Conservation (phyloP, 306 rosid genomes). For the Begonia masoniana region DNA sequence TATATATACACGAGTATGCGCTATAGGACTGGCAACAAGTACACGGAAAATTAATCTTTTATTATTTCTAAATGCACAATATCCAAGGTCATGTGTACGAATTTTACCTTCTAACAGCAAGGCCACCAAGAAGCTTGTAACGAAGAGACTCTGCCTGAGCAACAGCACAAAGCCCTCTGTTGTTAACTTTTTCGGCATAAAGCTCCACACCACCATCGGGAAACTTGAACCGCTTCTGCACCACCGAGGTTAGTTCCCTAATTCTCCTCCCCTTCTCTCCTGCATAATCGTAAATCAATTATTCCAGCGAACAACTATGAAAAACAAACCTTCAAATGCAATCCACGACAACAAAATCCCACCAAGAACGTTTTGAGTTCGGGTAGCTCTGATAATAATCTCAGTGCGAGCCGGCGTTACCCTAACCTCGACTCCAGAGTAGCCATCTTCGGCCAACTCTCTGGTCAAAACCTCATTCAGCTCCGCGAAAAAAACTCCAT, state of each 20-base stretch:
- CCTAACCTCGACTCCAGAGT: slow-evolving; percentile 75
- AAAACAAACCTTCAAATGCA: background rate
- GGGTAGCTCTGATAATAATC: slow-evolving; percentile 50
- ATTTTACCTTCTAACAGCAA: slow-evolving; percentile 48
- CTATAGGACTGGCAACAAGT: no score
- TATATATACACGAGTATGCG: no score
- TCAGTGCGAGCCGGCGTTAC: slow-evolving; percentile 74
- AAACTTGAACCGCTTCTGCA: slow-evolving; percentile 63
- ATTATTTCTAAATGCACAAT: no score
- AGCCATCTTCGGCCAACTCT: slow-evolving; percentile 70
- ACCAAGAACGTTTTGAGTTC: slow-evolving; percentile 51
- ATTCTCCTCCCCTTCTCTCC: slow-evolving; percentile 72
- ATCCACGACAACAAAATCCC: no score
- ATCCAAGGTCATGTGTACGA: background rate
- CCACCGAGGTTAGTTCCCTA: slow-evolving; percentile 56
- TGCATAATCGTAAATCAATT: background rate
- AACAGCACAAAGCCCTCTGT: slow-evolving; percentile 53
- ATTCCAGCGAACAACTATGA: no score
- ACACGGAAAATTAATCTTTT: no score
- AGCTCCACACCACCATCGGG: slow-evolving; percentile 67
- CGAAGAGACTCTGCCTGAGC: slow-evolving; percentile 73
- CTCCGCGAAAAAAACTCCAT: slow-evolving; percentile 75
- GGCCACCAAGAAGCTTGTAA: slow-evolving; percentile 69
- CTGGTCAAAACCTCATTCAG: slow-evolving; percentile 59
- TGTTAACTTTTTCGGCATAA: slow-evolving; percentile 66